Evolutionary conservation across 257 asterid genomes (phyloP), one percentile per base, ranked within the genome.

Genomic region (Henckelia pumila): DNA sequence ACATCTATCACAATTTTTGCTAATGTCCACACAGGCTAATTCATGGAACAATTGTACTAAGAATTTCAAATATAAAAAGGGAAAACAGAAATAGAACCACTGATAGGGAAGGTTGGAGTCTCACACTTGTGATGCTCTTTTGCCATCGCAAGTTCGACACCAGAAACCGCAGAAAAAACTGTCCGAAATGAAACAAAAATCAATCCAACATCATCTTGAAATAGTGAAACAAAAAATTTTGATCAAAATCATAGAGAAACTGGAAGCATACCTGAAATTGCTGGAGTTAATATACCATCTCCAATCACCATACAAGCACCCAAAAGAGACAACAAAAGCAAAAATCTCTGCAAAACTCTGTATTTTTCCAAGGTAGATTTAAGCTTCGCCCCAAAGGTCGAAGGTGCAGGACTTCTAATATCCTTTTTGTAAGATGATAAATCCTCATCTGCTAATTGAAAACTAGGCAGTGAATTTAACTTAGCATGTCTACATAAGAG

Each of bases 241-340:
- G 28, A 70, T 69, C 21, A 28, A 59, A 61, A 68, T 30, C 25
- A 68, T 53, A 40, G 53, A 47, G 3, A 63, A 13, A 62, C 14
- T 28, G 6, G 14, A 20, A 33, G 23, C 37, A 61, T 75, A 91
- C 97, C 97, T 33, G 97, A 91, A 77, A 91, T 78, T 3, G 97
- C 83, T 10, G 97, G 97, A 19, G 96, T 83, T 65, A 91, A 83
- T 62, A 91, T 85, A 65, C 97, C 97, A 76, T 91, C 97, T 29
- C 97, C 97, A 74, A 91, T 91, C 70, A 91, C 97, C 97, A 91
- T 91, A 91, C 97, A 91, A 86, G 97, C 97, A 63, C 97, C 97
- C 68, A 91, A 70, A 50, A 91, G 73, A 74, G 97, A 92, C 89
- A 91, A 77, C 8, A 88, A 33, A 68, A 91, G 88, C 80, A 91